Evolutionary conservation across 2,329 filamentous ascomycete species (phyloP).

Genomic region (Tolypocladium sp.): DNA sequence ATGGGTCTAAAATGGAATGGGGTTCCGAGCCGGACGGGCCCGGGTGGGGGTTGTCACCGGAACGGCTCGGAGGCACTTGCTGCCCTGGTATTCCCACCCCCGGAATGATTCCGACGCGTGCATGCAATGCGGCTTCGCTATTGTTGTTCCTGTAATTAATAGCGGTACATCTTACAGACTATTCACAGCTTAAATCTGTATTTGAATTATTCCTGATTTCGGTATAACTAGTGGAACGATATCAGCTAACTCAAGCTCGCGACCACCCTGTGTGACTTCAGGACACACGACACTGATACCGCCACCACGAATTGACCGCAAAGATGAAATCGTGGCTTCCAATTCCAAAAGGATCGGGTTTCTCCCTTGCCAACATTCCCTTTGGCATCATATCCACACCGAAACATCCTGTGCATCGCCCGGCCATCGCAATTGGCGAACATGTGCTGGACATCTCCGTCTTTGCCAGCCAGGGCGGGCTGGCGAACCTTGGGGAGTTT

Average conservation of each 20-base stretch:
- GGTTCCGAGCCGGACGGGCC: neutral
- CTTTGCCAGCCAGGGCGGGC: conserved; percentile 41
- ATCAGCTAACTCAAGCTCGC: no score
- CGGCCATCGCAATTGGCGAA: conserved; percentile 64
- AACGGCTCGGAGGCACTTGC: neutral
- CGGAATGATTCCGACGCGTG: neutral
- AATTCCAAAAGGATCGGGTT: conserved; percentile 25
- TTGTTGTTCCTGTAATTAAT: neutral
- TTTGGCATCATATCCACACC: conserved; percentile 71
- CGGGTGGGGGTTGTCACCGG: neutral
- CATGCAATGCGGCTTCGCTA: neutral
- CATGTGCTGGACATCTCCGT: conserved; percentile 60
- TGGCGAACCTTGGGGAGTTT: conserved; percentile 12
- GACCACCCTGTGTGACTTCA: no score
- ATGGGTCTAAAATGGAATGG: neutral
- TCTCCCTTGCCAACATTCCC: conserved; percentile 72
- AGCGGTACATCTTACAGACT: no score
- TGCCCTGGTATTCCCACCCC: neutral
- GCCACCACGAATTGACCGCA: neutral
- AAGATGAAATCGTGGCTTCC: conserved; percentile 15
- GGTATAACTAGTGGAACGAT: neutral
- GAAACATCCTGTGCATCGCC: conserved; percentile 44
- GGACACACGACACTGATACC: neutral
- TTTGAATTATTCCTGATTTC: neutral
- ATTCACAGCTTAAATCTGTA: neutral